Evolutionary conservation across 2,329 filamentous ascomycete species (phyloP), one percentile per base, ranked within the genome.

Genomic region (Drechslerella dactyloides): DNA sequence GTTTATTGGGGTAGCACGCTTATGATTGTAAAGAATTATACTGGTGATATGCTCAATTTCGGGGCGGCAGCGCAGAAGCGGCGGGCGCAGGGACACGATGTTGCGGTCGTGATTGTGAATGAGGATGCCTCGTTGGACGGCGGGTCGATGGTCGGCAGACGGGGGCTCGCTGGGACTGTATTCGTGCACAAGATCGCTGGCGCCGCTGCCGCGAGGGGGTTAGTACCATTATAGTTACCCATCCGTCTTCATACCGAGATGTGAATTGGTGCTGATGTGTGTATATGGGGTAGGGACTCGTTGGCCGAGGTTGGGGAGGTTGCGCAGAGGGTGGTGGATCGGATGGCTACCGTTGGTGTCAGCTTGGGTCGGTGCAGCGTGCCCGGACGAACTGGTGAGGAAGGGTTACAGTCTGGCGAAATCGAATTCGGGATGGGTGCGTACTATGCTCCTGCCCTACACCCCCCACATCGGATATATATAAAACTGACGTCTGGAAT

Each of bases 11-110:
- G 86, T 73, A 93, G 93, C 23, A 89, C 96, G 0, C 79, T 97
- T 37, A 90, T 96, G 19, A 88, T 93, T 8, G 90, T 96, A 24
- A 96, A 96, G 91, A 97, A 97, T 80, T 96, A 96, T 80, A 96
- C 91, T 0, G 90, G 90, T 19, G 90, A 93, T 79, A 86, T 96
- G 59, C 84, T 97, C 75, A 96, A 96, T 81, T 97, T 97, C 78
- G 93, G 92, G 62, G 89, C 97, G 85, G 93, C 89, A 0, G 90
- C 93, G 5, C 93, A 97, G 80, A 96, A 96, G 82, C 91, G 92
- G n/a, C 88, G 89, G 66, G 91, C 87, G 0, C 93, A 91, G 0
- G 81, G 91, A 21, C 81, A 87, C n/a, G 54, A 70, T n/a, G 89
- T 90, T 0, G 90, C 96, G 78, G 96, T 97, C 89, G 87, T 96